These are phyloP conservation scores for Acer negundo DNA, from an alignment of 345 rosid genomes.

Conservation along the genomic window DNA sequence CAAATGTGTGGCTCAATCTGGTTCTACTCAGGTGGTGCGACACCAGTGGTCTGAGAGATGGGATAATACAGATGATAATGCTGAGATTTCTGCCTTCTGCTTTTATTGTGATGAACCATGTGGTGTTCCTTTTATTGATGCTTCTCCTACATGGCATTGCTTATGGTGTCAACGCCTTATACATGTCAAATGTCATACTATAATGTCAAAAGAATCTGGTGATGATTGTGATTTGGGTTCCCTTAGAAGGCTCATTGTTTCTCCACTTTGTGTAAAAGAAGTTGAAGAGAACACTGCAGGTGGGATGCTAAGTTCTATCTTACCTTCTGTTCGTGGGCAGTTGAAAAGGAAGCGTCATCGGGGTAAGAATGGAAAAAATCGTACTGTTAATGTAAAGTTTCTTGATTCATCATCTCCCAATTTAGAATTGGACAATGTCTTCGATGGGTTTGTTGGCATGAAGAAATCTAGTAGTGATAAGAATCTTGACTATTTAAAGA, in stretches of 20 bases:
- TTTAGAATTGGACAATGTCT: slow-evolving; percentile 31
- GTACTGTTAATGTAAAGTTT: slow-evolving; percentile 37
- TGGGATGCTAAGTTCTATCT: slow-evolving; percentile 42
- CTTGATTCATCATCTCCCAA: slow-evolving; percentile 39
- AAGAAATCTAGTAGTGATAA: slow-evolving; percentile 50
- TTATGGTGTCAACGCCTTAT: slow-evolving; percentile 73
- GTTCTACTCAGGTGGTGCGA: slow-evolving; percentile 48
- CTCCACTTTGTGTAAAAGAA: slow-evolving; percentile 60
- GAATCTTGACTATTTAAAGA: slow-evolving; percentile 39
- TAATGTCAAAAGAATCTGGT: slow-evolving; percentile 64
- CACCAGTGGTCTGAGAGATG: slow-evolving; percentile 77
- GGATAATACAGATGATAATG: slow-evolving; percentile 60
- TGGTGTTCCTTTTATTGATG: slow-evolving; percentile 64
- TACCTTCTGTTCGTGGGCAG: slow-evolving; percentile 41
- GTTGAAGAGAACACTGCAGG: slow-evolving; percentile 36
- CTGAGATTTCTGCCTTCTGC: slow-evolving; percentile 64
- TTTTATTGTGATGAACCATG: slow-evolving; percentile 69
- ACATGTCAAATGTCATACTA: slow-evolving; percentile 65
- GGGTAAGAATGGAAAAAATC: slow-evolving; percentile 41
- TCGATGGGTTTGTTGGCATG: slow-evolving; percentile 44
- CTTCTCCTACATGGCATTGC: slow-evolving; percentile 75
- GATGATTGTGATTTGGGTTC: slow-evolving; percentile 67
- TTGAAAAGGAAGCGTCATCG: slow-evolving; percentile 43
- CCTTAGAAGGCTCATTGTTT: slow-evolving; percentile 57
- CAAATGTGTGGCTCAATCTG: slow-evolving; percentile 66